Conservation (phyloP, 371 early-diverging fungal species). For the Basidiobolus meristosporus region DNA sequence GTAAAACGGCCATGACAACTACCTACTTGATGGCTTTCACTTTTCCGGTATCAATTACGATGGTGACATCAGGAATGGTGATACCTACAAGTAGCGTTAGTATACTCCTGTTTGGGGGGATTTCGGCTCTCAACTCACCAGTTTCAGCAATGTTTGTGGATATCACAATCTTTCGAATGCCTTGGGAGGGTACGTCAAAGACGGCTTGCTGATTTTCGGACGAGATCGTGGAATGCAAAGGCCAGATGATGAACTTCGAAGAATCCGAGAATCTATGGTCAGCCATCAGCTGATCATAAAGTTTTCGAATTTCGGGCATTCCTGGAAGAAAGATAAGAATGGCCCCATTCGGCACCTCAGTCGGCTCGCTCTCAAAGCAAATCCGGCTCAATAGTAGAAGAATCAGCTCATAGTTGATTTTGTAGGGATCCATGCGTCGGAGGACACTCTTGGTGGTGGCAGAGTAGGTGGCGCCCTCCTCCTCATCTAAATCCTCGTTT, state of each 20-base stretch:
- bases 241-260: conserved; percentile 29
- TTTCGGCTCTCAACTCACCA: conserved; percentile 87
- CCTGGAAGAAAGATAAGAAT: conserved; percentile 82
- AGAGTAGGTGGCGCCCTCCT: conserved; percentile 7
- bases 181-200: conserved; percentile 30
- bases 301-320: conserved; percentile 49
- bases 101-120: conserved; percentile 7
- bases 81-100: conserved; percentile 53
- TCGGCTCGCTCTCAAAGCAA: conserved; percentile 5
- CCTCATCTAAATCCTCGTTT: conserved; percentile 9
- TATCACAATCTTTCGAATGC: conserved; percentile 55
- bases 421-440: conserved; percentile 31
- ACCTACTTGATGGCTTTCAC: conserved; percentile 49
- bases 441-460: conserved; percentile 22
- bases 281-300: conserved; percentile 27
- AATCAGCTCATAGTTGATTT: conserved; percentile 51
- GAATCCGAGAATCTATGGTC: conserved; percentile 19
- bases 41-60: conserved; percentile 87
- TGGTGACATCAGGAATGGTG: conserved; percentile 86
- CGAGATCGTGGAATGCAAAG: conserved; percentile 62
- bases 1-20: background rate
- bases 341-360: conserved; percentile 25
- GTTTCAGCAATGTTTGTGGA: conserved; percentile 86
- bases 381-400: conserved; percentile 39
- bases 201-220: conserved; percentile 44